Base-by-base conservation (phyloP, 345 rosid genomes). In the Camelina hispida region DNA sequence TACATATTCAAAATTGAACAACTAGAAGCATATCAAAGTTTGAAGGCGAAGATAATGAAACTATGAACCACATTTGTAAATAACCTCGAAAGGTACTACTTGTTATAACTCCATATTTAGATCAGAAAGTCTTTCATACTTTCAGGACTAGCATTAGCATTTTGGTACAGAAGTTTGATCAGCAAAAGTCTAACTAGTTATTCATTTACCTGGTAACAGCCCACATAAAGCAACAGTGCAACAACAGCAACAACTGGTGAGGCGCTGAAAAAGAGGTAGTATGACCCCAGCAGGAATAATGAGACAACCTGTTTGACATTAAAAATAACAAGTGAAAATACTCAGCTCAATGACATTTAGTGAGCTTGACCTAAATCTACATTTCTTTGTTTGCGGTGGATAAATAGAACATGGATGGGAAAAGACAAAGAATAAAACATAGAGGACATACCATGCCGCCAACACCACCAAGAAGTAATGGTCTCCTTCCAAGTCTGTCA, bases 401-500 rank as follows among this genome's bases (percentile, higher is more conserved):
- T 71, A 44, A 5, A 59, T 7, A 23, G 68, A 51, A 28, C 32
- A 16, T 40, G 63, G 34, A 16, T 40, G 61, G 30, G 47, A 66
- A 46, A 55, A 17, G 12, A 38, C 38, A 66, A n/a, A n/a, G 58
- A 35, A 35, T 34, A 54, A 58, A 72, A 69, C 56, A 69, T 42
- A 22, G 54, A 78, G 75, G 44, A 78, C 77, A 80, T 79, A 91
- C 98, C 66, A 93, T 93, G 74, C 96, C 98, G 64, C 96, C 80
- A 83, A 93, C 97, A 69, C 97, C 98, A 17, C 90, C 84, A 66
- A 93, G 89, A 42, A 93, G 87, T 78, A 93, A 75, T 40, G 98
- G 98, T 68, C 97, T 87, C 88, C 98, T 84, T 75, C 98, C 98
- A 63, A 93, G 85, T 86, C 88, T 85, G 85, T 91, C 98, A 55